These are phyloP conservation scores for Stentor roeselii DNA, from an alignment of 73 alveolate species.

Conservation along the genomic window DNA sequence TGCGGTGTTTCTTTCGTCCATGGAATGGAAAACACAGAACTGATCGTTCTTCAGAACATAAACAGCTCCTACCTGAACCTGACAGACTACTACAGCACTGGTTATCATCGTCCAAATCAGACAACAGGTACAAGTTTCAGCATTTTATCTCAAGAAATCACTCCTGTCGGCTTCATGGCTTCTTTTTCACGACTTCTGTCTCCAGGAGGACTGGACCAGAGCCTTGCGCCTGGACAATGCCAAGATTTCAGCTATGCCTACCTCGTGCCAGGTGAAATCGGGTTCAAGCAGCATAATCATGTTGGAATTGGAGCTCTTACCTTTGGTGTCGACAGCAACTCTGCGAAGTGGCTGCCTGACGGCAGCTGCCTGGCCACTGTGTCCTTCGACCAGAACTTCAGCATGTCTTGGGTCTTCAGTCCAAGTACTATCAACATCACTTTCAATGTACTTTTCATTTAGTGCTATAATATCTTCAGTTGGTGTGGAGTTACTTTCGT, in stretches of 20 bases:
- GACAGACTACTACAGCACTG: no score
- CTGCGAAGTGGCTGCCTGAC: neutral
- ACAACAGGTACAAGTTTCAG: neutral
- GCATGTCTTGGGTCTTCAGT: neutral
- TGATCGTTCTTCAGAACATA: neutral
- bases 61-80: no score
- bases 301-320: neutral
- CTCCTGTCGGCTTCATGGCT: neutral
- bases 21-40: neutral
- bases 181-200: neutral
- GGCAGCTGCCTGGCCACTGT: neutral
- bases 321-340: neutral
- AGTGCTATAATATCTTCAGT: neutral
- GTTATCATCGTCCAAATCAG: neutral
- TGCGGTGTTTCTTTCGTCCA: neutral
- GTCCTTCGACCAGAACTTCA: neutral
- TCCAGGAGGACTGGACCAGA: neutral
- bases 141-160: no score
- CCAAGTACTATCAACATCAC: neutral
- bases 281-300: neutral
- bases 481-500: neutral
- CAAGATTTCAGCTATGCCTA: neutral
- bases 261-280: neutral
- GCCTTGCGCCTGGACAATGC: neutral
- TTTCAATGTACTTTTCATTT: neutral